Conservation (phyloP, 2,329 filamentous ascomycete species). For the Diaporthe aspalathi region DNA sequence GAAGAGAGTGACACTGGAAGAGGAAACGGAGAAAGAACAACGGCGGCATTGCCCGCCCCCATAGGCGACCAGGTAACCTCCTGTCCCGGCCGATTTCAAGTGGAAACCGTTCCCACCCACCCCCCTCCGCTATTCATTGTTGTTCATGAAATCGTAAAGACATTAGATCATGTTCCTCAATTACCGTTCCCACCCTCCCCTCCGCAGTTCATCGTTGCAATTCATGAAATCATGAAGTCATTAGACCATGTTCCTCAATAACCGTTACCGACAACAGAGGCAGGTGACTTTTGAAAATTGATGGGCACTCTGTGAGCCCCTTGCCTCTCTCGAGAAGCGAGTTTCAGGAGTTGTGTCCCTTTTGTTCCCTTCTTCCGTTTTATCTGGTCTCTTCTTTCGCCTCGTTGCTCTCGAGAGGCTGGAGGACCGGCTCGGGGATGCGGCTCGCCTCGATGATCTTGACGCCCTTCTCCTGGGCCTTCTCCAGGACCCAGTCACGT, state of each 20-base stretch:
- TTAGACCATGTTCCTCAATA: neutral
- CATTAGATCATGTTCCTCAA: neutral
- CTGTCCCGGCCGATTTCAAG: neutral
- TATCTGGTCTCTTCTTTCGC: neutral
- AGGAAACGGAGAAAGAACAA: neutral
- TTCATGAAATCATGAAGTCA: too few relatives aligned
- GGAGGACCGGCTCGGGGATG: slow-evolving; percentile 28
- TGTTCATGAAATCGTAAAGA: too few relatives aligned
- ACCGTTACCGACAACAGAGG: neutral
- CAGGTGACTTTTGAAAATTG: neutral
- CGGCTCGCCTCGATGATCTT: slow-evolving; percentile 22
- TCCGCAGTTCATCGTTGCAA: neutral
- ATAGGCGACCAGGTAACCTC: neutral
- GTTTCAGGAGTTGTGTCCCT: neutral
- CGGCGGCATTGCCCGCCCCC: neutral
- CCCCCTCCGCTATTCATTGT: neutral
- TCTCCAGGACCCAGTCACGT: slow-evolving; percentile 16
- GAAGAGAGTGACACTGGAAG: neutral
- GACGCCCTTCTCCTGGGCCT: slow-evolving; percentile 18
- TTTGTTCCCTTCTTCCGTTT: neutral
- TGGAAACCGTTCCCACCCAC: neutral
- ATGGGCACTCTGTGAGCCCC: neutral
- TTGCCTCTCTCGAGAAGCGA: neutral
- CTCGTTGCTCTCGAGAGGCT: neutral
- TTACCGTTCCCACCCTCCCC: neutral